These are phyloP conservation scores for Chaetomium sp. DNA, from an alignment of 2,329 filamentous ascomycete species.

Conservation along the genomic window DNA sequence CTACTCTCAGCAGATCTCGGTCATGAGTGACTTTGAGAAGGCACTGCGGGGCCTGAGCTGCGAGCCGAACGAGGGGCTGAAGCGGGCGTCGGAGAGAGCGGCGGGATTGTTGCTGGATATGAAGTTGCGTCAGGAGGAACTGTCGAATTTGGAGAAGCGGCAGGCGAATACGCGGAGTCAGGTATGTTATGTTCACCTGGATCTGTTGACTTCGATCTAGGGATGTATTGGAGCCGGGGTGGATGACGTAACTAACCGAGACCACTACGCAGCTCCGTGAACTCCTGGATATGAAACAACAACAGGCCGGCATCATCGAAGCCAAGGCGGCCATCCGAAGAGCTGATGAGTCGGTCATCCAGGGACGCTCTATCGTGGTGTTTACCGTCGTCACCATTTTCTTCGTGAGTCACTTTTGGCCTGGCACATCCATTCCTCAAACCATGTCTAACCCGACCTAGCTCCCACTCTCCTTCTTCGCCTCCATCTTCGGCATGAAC, in stretches of 20 bases:
- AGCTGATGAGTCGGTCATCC: slow-evolving; percentile 28
- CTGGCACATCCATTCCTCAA: too few species aligned
- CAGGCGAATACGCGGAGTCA: slow-evolving; percentile 25
- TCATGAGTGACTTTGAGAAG: slow-evolving; percentile 22
- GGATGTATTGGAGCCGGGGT: background rate
- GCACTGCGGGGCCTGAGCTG: slow-evolving; percentile 13
- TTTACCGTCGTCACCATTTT: slow-evolving; percentile 33
- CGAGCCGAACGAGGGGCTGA: slow-evolving; percentile 7
- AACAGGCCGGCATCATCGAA: slow-evolving; percentile 31
- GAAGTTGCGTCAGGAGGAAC: slow-evolving; percentile 22
- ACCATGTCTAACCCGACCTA: slow-evolving; percentile 9
- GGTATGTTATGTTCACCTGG: slow-evolving; percentile 11
- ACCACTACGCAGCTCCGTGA: slow-evolving; percentile 22
- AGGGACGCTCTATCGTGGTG: slow-evolving; percentile 29
- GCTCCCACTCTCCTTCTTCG: slow-evolving; percentile 34
- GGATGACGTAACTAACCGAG: background rate
- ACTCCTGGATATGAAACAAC: slow-evolving; percentile 29
- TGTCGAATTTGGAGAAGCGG: slow-evolving; percentile 24
- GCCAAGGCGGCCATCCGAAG: slow-evolving; percentile 26
- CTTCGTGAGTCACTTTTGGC: slow-evolving; percentile 24
- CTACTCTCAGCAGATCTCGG: slow-evolving; percentile 20
- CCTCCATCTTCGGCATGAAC: slow-evolving; percentile 36
- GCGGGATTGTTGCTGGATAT: slow-evolving; percentile 17
- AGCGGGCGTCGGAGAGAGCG: slow-evolving; percentile 11
- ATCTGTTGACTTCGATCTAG: background rate